Conservation (phyloP, 345 rosid species). For the Moringa oleifera region DNA sequence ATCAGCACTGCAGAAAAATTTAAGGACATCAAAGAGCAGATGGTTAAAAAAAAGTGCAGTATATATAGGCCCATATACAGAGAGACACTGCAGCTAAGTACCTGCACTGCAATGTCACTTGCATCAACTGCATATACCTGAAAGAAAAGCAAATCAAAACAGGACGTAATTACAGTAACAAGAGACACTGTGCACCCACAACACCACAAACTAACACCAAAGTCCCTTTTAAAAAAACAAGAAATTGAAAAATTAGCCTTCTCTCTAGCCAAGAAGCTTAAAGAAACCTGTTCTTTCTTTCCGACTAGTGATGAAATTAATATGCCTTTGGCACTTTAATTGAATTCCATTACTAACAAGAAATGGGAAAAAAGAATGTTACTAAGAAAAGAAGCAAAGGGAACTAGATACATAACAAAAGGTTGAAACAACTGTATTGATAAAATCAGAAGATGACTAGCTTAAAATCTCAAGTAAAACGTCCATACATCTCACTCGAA, state of each 20-base stretch:
- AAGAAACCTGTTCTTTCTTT: neutral
- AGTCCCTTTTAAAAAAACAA: neutral
- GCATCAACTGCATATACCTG: conserved; percentile 99
- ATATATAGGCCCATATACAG: conserved; percentile 1
- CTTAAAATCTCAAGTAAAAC: too few relatives aligned
- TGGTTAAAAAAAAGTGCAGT: conserved; percentile 9
- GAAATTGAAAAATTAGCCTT: neutral
- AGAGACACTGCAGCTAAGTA: conserved; percentile 25
- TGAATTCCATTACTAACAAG: neutral
- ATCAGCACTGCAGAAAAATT: neutral
- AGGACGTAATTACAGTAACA: neutral
- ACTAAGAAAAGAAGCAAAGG: too few relatives aligned
- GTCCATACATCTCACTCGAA: too few relatives aligned
- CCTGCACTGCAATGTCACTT: conserved; percentile 96
- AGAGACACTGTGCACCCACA: neutral
- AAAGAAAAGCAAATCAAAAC: conserved; percentile 5
- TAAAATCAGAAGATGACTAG: neutral
- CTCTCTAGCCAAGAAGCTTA: neutral
- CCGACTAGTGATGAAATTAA: neutral
- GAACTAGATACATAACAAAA: neutral
- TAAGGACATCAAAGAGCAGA: neutral
- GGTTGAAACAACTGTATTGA: neutral
- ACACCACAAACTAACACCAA: neutral
- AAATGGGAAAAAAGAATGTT: neutral
- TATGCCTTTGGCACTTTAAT: neutral